Evolutionary conservation across 768 basidiomycete species (phyloP), one percentile per base, ranked within the genome.

Genomic region (Tephrocybe rancida): DNA sequence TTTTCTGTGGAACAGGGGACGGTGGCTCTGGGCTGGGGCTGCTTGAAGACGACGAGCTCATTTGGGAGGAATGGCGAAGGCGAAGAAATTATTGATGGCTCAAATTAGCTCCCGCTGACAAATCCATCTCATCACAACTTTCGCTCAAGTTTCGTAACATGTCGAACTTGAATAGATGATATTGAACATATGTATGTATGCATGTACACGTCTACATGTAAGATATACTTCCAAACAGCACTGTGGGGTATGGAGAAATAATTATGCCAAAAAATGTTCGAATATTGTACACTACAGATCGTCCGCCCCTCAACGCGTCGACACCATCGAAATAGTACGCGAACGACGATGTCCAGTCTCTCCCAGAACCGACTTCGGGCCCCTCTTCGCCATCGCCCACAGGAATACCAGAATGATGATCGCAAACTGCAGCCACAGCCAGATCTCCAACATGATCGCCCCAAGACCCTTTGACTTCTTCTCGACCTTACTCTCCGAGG

Each of bases 341-440:
- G 53, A 35, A 38, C 67, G 65, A 55, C 67, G 60, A 49, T 57
- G 58, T 27, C 71, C 47, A 18, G 67, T 73, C 52, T 83, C 79
- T 32, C 73, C 73, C 52, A 91, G 60, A 26, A 92, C 82, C 48
- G 79, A 78, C 71, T 84, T 86, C 5, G 90, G 90, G 2, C 92
- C 90, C 18, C 82, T 77, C 68, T 76, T 83, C 53, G 89, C 88
- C 85, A 92, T 88, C 29, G 88, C 82, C 79, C 83, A 91, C 49
- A 94, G 66, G 67, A 93, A 93, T 48, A 92, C 84, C 37, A 86
- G 50, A 27, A 92, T 77, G 57, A 94, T 83, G 55, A 92, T 76
- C 7, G 67, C 73, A 63, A 93, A 92, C 68, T 94, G 92, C 54
- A 92, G 66, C 89, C 90, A 91, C 57, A 93, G 68, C 92, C 92